Evolutionary conservation across 2,329 filamentous ascomycete genomes (phyloP), one percentile per base, ranked within the genome.

Genomic region (Diaporthe vexans): DNA sequence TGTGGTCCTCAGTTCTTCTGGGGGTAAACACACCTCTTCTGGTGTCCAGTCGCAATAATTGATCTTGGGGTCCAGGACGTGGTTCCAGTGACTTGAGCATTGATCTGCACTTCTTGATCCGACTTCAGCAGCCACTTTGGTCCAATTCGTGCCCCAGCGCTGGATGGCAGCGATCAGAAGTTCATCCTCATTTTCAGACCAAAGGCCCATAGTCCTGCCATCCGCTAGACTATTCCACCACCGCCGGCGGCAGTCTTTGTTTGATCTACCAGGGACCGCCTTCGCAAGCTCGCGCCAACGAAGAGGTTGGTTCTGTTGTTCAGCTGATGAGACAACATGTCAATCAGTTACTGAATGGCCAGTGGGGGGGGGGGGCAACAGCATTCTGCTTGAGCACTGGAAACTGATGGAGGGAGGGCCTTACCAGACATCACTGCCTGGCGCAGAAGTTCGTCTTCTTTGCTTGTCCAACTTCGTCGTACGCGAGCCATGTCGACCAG

Each of bases 71-170:
- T 79, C 76, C 5, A 79, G 72, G 43, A 76, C 78, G 71, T 79
- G 77, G 57, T 77, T 78, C 78, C 78, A 79, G n/a, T 78, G 75
- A 74, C 79, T 79, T 76, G 77, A 79, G 68, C 78, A 79, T 58
- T 79, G 78, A 57, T 79, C 78, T 21, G 77, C 78, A 56, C 79
- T 79, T 21, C 78, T 76, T 13, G 78, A 77, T 17, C 77, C 77
- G 8, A 79, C 78, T 1, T 68, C 76, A 40, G 76, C 69, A 35
- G 78, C 78, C 21, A 79, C 77, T 75, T 79, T 78, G 65, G 77
- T 79, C 78, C 79, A 80, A 9, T 78, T 77, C 8, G 77, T 67
- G 7, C 79, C 79, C 68, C 79, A 76, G n/a, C 75, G 71, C 15
- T 77, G 76, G 21, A 80, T 76, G 1, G 79, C 78, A 6, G 76